Conservation (phyloP, 805 yeast genomes). For the Pichia californica region DNA sequence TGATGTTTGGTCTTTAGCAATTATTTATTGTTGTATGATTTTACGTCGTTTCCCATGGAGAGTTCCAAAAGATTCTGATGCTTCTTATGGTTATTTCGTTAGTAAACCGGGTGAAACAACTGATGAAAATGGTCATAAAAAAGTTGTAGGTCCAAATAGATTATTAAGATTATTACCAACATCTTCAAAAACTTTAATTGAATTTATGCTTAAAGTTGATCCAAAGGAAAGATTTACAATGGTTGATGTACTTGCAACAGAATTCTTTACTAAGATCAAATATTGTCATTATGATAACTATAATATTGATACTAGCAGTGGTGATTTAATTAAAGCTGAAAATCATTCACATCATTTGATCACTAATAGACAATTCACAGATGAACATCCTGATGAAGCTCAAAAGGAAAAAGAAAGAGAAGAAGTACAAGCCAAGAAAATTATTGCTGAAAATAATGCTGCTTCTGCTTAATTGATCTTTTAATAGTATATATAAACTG, state of each 20-base stretch:
- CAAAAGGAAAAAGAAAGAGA: slow-evolving; percentile 13
- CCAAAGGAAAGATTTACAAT: slow-evolving; percentile 54
- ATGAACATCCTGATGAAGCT: slow-evolving; percentile 32
- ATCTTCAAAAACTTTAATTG: slow-evolving; percentile 54
- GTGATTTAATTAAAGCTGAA: slow-evolving; percentile 21
- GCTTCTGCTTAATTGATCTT: background rate
- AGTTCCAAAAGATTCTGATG: slow-evolving; percentile 72
- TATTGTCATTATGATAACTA: slow-evolving; percentile 38
- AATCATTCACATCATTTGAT: slow-evolving; percentile 62
- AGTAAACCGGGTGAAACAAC: slow-evolving; percentile 18
- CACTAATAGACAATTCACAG: slow-evolving; percentile 55
- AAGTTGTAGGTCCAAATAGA: slow-evolving; percentile 57
- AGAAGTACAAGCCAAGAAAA: slow-evolving; percentile 5
- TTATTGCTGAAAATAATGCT: slow-evolving; percentile 2
- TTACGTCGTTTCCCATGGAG: slow-evolving; percentile 93
- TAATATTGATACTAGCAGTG: slow-evolving; percentile 15
- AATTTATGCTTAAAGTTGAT: slow-evolving; percentile 57
- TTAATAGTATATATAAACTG: background rate
- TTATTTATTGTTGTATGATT: slow-evolving; percentile 86
- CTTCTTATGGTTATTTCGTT: slow-evolving; percentile 65
- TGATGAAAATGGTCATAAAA: slow-evolving; percentile 23
- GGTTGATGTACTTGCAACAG: slow-evolving; percentile 47
- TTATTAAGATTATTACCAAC: slow-evolving; percentile 66
- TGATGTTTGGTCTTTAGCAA: slow-evolving; percentile 92
- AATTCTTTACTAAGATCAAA: slow-evolving; percentile 53